Evolutionary conservation across 139 green algal genomes (phyloP).

Genomic region (Bryopsis sp.): DNA sequence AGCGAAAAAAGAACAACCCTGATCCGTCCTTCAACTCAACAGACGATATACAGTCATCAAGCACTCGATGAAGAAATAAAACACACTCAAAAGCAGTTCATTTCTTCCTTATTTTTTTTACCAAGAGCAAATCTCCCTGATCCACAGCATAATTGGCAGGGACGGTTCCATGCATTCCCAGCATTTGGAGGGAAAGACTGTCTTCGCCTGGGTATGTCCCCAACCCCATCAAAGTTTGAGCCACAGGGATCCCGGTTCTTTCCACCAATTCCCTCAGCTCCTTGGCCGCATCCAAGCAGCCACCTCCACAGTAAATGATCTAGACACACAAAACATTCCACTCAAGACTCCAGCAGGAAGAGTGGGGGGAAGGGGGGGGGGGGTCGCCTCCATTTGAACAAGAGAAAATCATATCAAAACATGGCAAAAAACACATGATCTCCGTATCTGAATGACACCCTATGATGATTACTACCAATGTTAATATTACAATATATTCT

Average conservation of each 20-base stretch:
- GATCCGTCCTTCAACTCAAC: background rate
- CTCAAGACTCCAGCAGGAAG: constrained; percentile 3
- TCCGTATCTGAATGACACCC: too few relatives aligned
- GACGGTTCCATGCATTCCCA: constrained; percentile 98
- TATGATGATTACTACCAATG: too few relatives aligned
- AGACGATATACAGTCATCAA: background rate
- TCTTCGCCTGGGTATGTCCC: constrained; percentile 59
- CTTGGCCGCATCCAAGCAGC: constrained; percentile 63
- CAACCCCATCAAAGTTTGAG: constrained; percentile 91
- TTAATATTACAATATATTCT: too few relatives aligned
- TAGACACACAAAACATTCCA: constrained; percentile 19
- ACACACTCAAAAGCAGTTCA: too few relatives aligned
- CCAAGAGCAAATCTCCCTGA: constrained; percentile 30
- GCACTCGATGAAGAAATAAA: background rate
- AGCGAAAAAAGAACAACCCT: background rate
- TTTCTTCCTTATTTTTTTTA: too few relatives aligned
- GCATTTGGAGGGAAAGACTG: constrained; percentile 76
- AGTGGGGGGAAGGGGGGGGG: constrained; percentile 18
- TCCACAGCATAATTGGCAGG: constrained; percentile 95
- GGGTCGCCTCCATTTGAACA: too few relatives aligned
- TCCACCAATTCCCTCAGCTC: constrained; percentile 79
- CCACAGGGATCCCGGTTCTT: constrained; percentile 75
- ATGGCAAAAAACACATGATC: too few relatives aligned
- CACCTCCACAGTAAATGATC: constrained; percentile 73
- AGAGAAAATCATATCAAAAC: too few relatives aligned